Percentiles rank a stretch among this genome's conserved stretches.
These are phyloP conservation scores for Microglena sp. DNA, from an alignment of 139 green algal genomes.

Conservation along the genomic window DNA sequence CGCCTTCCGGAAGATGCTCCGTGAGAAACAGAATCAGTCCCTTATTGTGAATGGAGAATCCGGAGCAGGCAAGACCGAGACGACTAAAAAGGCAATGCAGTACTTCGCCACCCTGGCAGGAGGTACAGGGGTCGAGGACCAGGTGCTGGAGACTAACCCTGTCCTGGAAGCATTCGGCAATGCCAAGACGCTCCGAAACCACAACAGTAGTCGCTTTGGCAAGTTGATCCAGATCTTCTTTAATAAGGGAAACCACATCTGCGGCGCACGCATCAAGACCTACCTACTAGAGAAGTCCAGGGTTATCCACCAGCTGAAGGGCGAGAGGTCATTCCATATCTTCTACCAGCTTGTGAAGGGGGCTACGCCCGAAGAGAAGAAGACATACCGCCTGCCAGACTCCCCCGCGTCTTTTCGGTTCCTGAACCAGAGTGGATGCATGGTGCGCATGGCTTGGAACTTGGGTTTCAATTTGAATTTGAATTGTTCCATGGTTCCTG, in stretches of 20 bases:
- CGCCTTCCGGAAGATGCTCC: slow-evolving; percentile 69
- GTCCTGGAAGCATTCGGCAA: slow-evolving; percentile 94
- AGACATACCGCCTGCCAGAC: slow-evolving; percentile 21
- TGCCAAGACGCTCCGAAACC: slow-evolving; percentile 89
- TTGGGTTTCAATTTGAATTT: too few relatives aligned
- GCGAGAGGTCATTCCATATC: slow-evolving; percentile 92
- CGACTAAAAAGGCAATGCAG: slow-evolving; percentile 90
- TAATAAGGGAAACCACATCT: slow-evolving; percentile 54
- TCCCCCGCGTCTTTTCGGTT: slow-evolving; percentile 42
- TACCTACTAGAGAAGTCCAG: slow-evolving; percentile 86
- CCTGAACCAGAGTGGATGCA: slow-evolving; percentile 42
- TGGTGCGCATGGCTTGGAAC: too few relatives aligned
- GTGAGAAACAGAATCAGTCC: slow-evolving; percentile 31
- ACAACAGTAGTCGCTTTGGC: slow-evolving; percentile 86
- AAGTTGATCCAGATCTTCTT: slow-evolving; percentile 90
- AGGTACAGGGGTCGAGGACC: slow-evolving; percentile 29
- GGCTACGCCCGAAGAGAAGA: slow-evolving; percentile 36
- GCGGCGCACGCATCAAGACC: slow-evolving; percentile 66
- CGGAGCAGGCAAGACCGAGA: slow-evolving; percentile 93
- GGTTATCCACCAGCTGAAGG: slow-evolving; percentile 39
- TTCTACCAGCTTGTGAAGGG: slow-evolving; percentile 91
- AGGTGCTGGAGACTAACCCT: slow-evolving; percentile 61
- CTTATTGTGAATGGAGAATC: slow-evolving; percentile 55
- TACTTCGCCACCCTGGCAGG: slow-evolving; percentile 74
- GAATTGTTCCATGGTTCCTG: too few relatives aligned